Base-by-base conservation (phyloP, 345 rosid genomes). In the Citrus hindsii region DNA sequence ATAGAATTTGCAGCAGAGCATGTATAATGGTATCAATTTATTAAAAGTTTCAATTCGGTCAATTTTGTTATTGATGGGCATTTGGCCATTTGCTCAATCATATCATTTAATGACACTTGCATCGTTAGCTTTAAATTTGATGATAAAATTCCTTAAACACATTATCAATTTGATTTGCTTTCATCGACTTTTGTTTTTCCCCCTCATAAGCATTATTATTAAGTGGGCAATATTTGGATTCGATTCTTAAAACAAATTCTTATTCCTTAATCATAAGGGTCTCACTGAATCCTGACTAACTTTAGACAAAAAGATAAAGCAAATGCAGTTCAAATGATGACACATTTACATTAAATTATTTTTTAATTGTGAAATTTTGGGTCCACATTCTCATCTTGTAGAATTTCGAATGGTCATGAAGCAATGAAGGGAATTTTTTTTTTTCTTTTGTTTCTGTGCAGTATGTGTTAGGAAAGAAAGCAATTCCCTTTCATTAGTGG, bases 391-490 rank as follows among this genome's bases (percentile, higher is more conserved):
- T 25, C 73, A 35, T 30, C 58, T 40, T 27, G 64, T 40, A 53
- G 32, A 46, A 77, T n/a, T 77, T 79, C 69, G 62, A 75, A 73
- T 80, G 85, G 81, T 51, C 75, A 33, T 51, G 35, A 60, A 84
- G 67, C 25, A 22, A 33, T 21, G 72, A 73, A 61, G 32, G 28
- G 33, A 2, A 55, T 63, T 16, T 38, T 40, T 38, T 38, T 27
- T 37, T 7, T 42, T 9, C 5, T 3, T 40, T 37, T 67, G 69
- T 61, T 35, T 61, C 69, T 53, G 14, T 37, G 2, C 56, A 69
- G 37, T 19, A 55, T 35, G 73, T 33, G 72, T 59, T 67, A 4
- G 35, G 51, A 46, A 46, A 46, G 51, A 56, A 73, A 53, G 64
- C 38, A 51, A 30, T 37, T 30, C 18, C 58, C 63, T 82, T 70